Evolutionary conservation across 495 filamentous ascomycete genomes (phyloP).

Genomic region (Penicillium argentinense): DNA sequence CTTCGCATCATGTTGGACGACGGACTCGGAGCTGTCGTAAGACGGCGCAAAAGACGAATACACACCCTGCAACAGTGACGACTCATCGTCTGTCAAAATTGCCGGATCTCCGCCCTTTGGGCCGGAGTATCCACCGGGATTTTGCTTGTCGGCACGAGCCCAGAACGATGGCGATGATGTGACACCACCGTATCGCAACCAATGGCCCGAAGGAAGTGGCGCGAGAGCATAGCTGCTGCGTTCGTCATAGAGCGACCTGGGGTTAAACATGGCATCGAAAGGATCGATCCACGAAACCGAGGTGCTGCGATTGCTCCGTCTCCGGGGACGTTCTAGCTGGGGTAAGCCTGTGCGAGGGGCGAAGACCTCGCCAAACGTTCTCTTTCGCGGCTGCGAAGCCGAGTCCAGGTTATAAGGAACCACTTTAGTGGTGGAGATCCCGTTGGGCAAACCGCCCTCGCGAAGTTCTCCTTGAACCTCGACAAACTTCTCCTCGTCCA

Average conservation of each 20-base stretch:
- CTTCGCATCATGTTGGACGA: constrained; percentile 68
- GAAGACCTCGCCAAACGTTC: constrained; percentile 80
- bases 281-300: constrained; percentile 40
- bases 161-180: constrained; percentile 44
- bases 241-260: constrained; percentile 36
- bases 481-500: constrained; percentile 43
- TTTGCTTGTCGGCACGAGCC: constrained; percentile 40
- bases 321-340: constrained; percentile 64
- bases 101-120: constrained; percentile 31
- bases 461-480: constrained; percentile 50
- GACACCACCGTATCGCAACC: constrained; percentile 46
- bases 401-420: constrained; percentile 52
- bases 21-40: constrained; percentile 73
- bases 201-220: constrained; percentile 39
- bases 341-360: constrained; percentile 66
- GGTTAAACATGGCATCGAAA: constrained; percentile 42
- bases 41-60: constrained; percentile 88
- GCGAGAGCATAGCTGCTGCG: constrained; percentile 43
- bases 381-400: constrained; percentile 41
- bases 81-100: constrained; percentile 35
- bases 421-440: constrained; percentile 69
- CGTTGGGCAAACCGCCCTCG: constrained; percentile 68
- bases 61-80: constrained; percentile 71
- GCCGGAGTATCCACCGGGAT: constrained; percentile 9
- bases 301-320: constrained; percentile 26